A percentile compares a stretch with the other conserved stretches of the same genome.
Conservation (phyloP, 257 asterid species). For the Capsicum rhomboideum region DNA sequence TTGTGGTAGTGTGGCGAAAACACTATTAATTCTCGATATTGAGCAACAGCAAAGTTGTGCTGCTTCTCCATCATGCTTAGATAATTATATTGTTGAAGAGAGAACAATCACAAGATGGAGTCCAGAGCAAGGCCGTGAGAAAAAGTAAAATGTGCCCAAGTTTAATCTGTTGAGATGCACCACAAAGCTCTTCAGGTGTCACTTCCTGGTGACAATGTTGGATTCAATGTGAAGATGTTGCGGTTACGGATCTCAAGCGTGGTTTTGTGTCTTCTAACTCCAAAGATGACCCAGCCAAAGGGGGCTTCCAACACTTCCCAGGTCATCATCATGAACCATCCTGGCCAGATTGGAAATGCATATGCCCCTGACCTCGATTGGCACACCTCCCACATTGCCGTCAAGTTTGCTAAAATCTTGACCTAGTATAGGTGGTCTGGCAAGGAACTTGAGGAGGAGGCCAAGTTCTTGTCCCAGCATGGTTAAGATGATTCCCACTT, state of each 20-base stretch:
- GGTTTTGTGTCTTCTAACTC: constrained; percentile 47
- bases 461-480: constrained; percentile 39
- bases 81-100: constrained; percentile 40
- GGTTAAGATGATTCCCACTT: constrained; percentile 41
- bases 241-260: constrained; percentile 32
- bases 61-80: constrained; percentile 25
- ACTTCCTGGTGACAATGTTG: background rate
- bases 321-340: constrained; percentile 62
- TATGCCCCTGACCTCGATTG: constrained; percentile 19
- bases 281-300: background rate
- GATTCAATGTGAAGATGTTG: constrained; percentile 39
- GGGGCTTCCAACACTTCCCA: constrained; percentile 40
- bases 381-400: background rate
- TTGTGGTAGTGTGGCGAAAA: constrained; percentile 76
- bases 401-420: background rate
- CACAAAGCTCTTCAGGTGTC: constrained; percentile 13
- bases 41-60: constrained; percentile 4
- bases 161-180: constrained; percentile 37
- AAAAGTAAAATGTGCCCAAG: background rate
- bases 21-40: constrained; percentile 47
- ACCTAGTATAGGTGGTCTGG: background rate
- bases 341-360: constrained; percentile 51
- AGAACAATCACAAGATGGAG: constrained; percentile 60
- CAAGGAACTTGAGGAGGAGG: background rate
- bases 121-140: constrained; percentile 52